A percentile compares a stretch with the other conserved stretches of the same genome.
phyloP scores from a whole-genome alignment of 2,329 filamentous ascomycete genomes.

The Fusarium siculi region DNA sequence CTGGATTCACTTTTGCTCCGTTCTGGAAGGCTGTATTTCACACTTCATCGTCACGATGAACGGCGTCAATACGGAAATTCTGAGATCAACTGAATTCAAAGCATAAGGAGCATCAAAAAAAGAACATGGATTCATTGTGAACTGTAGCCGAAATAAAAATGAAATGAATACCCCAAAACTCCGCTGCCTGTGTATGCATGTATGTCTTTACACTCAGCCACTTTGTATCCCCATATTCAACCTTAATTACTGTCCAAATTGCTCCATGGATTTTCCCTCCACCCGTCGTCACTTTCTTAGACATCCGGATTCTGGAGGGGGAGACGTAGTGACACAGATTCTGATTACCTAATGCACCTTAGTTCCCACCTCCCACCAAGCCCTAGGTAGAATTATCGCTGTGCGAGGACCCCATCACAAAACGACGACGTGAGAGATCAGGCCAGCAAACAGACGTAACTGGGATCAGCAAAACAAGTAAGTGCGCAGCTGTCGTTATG shows the following conservation, averaged over 20 bases:
- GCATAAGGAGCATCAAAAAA: slow-evolving; percentile 46
- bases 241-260: slow-evolving; percentile 4
- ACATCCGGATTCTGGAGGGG: slow-evolving; percentile 7
- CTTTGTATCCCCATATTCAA: slow-evolving; percentile 3
- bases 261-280: slow-evolving; percentile 1
- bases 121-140: slow-evolving; percentile 47
- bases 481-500: slow-evolving; percentile 43
- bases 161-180: slow-evolving; percentile 44
- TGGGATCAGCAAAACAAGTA: slow-evolving; percentile 51
- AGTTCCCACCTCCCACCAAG: slow-evolving; percentile 54
- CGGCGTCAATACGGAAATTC: slow-evolving; percentile 75
- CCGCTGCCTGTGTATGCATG: not conserved
- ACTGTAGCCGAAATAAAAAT: slow-evolving; percentile 47
- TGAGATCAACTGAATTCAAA: slow-evolving; percentile 57
- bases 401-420: slow-evolving; percentile 54
- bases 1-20: slow-evolving; percentile 68
- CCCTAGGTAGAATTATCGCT: slow-evolving; percentile 56
- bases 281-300: slow-evolving; percentile 14
- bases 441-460: slow-evolving; percentile 47
- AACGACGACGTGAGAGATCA: slow-evolving; percentile 49
- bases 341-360: slow-evolving; percentile 56
- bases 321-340: slow-evolving; percentile 22
- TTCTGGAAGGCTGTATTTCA: slow-evolving; percentile 74
- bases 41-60: slow-evolving; percentile 68
- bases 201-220: not conserved